These are phyloP conservation scores for Parachaetomium inaequale DNA, from an alignment of 495 filamentous ascomycete species.

Conservation along the genomic window DNA sequence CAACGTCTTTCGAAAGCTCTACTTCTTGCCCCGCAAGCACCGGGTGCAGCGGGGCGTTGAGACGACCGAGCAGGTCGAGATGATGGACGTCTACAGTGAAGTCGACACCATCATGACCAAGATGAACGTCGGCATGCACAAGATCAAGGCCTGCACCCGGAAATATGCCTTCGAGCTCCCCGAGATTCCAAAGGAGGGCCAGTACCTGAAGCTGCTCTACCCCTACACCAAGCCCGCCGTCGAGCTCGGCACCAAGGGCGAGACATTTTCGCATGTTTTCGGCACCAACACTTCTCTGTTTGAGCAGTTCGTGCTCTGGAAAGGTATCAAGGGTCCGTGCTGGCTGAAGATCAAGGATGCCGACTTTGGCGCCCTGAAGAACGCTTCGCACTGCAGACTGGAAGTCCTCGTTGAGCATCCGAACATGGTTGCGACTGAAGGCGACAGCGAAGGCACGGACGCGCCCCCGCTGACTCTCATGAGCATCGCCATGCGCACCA, in stretches of 20 bases:
- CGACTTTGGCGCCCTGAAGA: conserved; percentile 79
- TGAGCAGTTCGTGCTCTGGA: conserved; percentile 97
- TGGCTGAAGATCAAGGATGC: conserved; percentile 87
- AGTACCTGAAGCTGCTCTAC: conserved; percentile 92
- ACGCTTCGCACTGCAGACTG: conserved; percentile 94
- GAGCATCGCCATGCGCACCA: conserved; percentile 85
- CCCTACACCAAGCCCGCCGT: conserved; percentile 73
- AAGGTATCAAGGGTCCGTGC: conserved; percentile 96
- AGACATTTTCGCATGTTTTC: conserved; percentile 93
- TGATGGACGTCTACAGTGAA: conserved; percentile 87
- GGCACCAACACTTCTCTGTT: conserved; percentile 92
- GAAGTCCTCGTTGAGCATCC: conserved; percentile 80
- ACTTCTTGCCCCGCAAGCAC: conserved; percentile 80
- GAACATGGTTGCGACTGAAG: conserved; percentile 61
- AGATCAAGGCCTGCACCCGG: conserved; percentile 82
- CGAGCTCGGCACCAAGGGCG: conserved; percentile 60
- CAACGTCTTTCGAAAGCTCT: conserved; percentile 89
- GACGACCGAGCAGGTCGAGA: conserved; percentile 76
- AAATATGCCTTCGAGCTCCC: conserved; percentile 96
- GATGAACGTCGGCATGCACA: conserved; percentile 79
- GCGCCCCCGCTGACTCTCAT: conserved; percentile 87
- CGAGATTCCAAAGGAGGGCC: conserved; percentile 78
- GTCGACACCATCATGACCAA: conserved; percentile 80
- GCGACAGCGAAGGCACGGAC: conserved; percentile 73
- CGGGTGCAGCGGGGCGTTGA: conserved; percentile 56